Base-by-base conservation (phyloP, 2,329 filamentous ascomycete genomes). In the Akanthomyces dipterigenus region DNA sequence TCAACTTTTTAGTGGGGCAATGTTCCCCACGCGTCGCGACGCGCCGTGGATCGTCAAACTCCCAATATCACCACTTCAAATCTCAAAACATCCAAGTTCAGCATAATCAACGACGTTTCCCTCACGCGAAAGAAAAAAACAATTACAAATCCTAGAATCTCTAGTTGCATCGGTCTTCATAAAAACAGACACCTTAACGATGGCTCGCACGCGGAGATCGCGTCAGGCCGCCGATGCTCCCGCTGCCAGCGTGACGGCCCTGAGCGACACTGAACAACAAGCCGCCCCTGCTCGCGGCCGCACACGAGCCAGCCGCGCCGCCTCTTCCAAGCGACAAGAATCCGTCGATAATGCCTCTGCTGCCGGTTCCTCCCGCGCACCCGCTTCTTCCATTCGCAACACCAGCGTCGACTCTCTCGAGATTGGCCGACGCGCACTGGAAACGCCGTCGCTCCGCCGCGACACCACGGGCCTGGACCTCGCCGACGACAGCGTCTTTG, bases 401-500 rank as follows among this genome's bases (percentile, higher is more conserved):
- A 64, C 69, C 18, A 65, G 63, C 60, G 65, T 62, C 49, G 70
- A 70, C 63, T 73, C 73, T 7, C 67, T 76, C 18, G 76, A 78
- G 63, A 63, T 72, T 43, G 74, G 77, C 14, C 72, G 76, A 28
- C 72, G 72, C 51, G 58, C 69, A 9, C 67, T 69, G 31, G 68
- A 67, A 16, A 76, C 73, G 18, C 71, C 74, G 14, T 69, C 66
- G n/a, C 14, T 69, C 57, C 70, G 72, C 22, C 70, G 74, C 14
- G 77, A 82, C 54, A 76, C 73, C 3, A 80, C 79, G 1, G 81
- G 80, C 5, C 63, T 82, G 36, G 80, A 83, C 63, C 65, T 79
- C 56, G 75, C 74, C 48, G 80, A 82, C 61, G 76, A 78, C 56
- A 75, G 77, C 38, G 70, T 80, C 28, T 82, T 83, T 68, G 77